Base-by-base conservation (phyloP, 148 eudicot genomes). In the Spergularia bocconei region DNA sequence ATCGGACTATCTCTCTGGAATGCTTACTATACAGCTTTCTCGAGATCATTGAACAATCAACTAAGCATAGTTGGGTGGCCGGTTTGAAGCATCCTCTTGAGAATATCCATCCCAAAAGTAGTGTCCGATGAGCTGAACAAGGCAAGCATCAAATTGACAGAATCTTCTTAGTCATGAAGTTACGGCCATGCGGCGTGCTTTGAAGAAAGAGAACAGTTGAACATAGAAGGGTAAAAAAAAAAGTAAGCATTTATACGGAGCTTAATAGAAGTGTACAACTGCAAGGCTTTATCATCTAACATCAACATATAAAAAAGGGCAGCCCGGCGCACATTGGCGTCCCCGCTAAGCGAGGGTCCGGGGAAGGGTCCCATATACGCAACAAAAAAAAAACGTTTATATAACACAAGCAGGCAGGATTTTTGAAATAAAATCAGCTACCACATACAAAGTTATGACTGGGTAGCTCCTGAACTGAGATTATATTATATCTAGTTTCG, bases 1-100 rank as follows among this genome's bases (percentile, higher is more conserved):
- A 50, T 21, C 71, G 0, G 23, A 50, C 57, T 21, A 33, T 51
- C 38, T 21, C 38, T 33, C 6, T 4, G 47, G 38, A 50, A 21
- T 6, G 14, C 5, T 62, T 62, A 4, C 13, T 62, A 4, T 25
- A 25, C 66, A 62, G 20, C 71, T 68, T 67, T 20, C 55, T 1
- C 0, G n/a, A 67, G 71, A 38, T 19, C 19, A 20, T 48, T 44
- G 25, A 33, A 20, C 14, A 8, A 71, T 95, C 89, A 95, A 85
- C 98, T 92, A 74, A 95, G 97, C 97, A 95, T 95, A 77, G 92
- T 87, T 19, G 98, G 98, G 77, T 95, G 97, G 75, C 98, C 98
- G 58, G 98, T 95, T 81, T 95, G 98, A 67, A 95, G 98, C 96
- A 95, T 92, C 88, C 98, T 84, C 91, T 92, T 95, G 63, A 95